Percentiles rank a stretch among this genome's conserved stretches.
These are phyloP conservation scores for Chiua sp. DNA, from an alignment of 1,284 basidiomycete species.

Conservation along the genomic window DNA sequence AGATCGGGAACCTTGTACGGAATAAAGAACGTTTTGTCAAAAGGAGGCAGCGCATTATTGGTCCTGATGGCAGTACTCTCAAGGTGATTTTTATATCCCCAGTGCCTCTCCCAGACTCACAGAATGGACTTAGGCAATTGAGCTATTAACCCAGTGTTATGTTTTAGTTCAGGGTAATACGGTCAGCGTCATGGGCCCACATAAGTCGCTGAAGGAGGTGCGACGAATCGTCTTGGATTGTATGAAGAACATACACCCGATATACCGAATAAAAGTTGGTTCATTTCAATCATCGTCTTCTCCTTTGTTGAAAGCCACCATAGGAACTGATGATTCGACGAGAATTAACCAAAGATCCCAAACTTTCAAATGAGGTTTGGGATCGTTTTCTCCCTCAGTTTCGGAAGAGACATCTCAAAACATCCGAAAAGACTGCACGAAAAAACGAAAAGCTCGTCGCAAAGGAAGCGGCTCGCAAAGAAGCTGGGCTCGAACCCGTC, in stretches of 20 bases:
- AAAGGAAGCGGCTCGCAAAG: slow-evolving; percentile 63
- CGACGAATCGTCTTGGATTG: slow-evolving; percentile 96
- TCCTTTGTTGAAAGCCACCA: slow-evolving; percentile 2
- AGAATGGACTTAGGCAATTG: slow-evolving; percentile 77
- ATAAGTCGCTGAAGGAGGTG: slow-evolving; percentile 96
- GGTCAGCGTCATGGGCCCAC: slow-evolving; percentile 97
- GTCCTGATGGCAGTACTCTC: slow-evolving; percentile 94
- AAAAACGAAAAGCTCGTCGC: slow-evolving; percentile 73
- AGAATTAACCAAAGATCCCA: slow-evolving; percentile 98
- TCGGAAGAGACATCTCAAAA: slow-evolving; percentile 91
- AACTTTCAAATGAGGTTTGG: slow-evolving; percentile 94
- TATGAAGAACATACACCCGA: slow-evolving; percentile 99
- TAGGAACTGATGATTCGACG: slow-evolving; percentile 99
- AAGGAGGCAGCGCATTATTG: slow-evolving; percentile 94
- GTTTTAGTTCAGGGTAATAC: slow-evolving; percentile 98
- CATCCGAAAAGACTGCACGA: slow-evolving; percentile 89
- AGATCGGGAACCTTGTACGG: slow-evolving; percentile 92
- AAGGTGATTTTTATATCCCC: slow-evolving; percentile 59
- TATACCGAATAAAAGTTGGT: slow-evolving; percentile 95
- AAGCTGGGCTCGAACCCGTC: slow-evolving; percentile 56
- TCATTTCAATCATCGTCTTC: slow-evolving; percentile 1
- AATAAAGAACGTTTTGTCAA: slow-evolving; percentile 99
- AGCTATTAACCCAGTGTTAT: slow-evolving; percentile 96
- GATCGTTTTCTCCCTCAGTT: slow-evolving; percentile 98
- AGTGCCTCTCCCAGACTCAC: slow-evolving; percentile 11